Conservation (phyloP, 768 basidiomycete species). For the Exsudoporus frostii region DNA sequence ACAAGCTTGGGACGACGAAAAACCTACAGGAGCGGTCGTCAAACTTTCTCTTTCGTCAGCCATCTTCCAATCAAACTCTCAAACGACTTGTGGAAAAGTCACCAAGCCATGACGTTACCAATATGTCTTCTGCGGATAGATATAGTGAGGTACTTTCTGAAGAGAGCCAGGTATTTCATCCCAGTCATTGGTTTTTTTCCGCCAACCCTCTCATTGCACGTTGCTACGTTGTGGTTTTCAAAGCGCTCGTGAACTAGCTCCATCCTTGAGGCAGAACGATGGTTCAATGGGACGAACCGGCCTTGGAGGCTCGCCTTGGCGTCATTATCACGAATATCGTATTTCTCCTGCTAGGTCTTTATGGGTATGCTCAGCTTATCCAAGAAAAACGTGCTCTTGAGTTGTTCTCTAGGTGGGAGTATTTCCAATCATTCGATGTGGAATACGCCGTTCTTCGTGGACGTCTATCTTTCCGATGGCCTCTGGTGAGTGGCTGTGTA, state of each 20-base stretch:
- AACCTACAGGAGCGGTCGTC: neutral
- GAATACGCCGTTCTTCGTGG: constrained; percentile 25
- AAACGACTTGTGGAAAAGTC: neutral
- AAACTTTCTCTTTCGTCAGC: neutral
- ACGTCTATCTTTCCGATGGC: constrained; percentile 25
- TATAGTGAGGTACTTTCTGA: neutral
- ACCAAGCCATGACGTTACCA: neutral
- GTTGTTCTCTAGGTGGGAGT: constrained; percentile 23
- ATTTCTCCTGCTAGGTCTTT: constrained; percentile 21
- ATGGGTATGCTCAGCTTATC: constrained; percentile 14
- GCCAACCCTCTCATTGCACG: neutral
- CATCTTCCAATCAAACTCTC: neutral
- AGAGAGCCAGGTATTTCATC: neutral
- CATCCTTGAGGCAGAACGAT: constrained; percentile 4
- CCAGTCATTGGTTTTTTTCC: neutral
- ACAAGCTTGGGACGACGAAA: neutral
- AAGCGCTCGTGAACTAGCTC: neutral
- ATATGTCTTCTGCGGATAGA: neutral
- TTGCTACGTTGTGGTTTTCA: neutral
- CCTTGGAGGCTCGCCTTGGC: neutral
- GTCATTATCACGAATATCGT: constrained; percentile 2
- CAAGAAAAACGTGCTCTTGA: neutral
- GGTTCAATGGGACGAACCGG: constrained; percentile 19
- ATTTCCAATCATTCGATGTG: constrained; percentile 14
- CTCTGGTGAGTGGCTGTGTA: constrained; percentile 15